Base-by-base conservation (phyloP, 73 alveolate genomes). In the Paramecium primaurelia region DNA sequence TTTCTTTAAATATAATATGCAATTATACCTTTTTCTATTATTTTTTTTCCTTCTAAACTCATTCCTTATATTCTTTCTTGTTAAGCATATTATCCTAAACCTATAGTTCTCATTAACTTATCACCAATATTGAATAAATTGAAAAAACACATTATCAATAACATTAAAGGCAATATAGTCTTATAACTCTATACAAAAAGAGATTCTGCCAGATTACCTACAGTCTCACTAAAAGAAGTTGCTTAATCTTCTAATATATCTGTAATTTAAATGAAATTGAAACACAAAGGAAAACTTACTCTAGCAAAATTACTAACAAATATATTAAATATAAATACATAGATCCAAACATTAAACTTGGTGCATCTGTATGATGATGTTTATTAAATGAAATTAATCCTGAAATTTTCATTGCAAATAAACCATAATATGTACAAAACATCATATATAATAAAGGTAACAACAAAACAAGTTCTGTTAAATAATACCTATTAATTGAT, bases 351-450 rank as follows among this genome's bases (percentile, higher is more conserved):
- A 87, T 87, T 26, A 87, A 77, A 22, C 93, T 87, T 34, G 93
- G 93, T 14, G 93, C 93, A 87, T 87, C 93, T 34, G 93, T 87
- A 42, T 87, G 86, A 49, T 87, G 93, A 68, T 87, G 59, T 68
- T 60, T 60, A 87, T 87, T 64, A n/a, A 87, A 49, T 22, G 88
- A 73, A 25, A 87, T 64, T 8, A 87, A 28, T 12, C 86, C 86
- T 4, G 93, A 73, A 8, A 87, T 64, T 40, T 87, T 87, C 47
- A 87, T 59, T 14, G 83, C 45, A 77, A 87, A 87, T 42, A 87
- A 44, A 6, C 93, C 86, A 38, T 64, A 87, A 60, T 87, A 87
- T 2, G 86, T 77, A 26, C 93, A 87, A 60, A 87, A 87, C 83
- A 77, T 87, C 60, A 87, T 87, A 28, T 87, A 87, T 2, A 54